Base-by-base conservation (phyloP, 2,329 filamentous ascomycete genomes). In the Emericellopsis atlantica region DNA sequence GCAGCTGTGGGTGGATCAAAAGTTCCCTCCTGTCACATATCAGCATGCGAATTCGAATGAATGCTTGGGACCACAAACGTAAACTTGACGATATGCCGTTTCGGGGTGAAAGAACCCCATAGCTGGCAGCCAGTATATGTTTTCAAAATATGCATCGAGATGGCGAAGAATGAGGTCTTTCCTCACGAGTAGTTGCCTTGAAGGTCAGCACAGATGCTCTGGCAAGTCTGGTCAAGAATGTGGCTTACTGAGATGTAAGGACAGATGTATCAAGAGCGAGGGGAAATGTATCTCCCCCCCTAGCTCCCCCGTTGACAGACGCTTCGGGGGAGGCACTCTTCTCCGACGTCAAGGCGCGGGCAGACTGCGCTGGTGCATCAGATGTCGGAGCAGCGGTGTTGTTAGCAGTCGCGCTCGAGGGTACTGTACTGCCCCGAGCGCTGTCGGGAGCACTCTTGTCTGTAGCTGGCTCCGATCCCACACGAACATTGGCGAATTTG, bases 71-170 rank as follows among this genome's bases (percentile, higher is more conserved):
- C n/a, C 10, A 14, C 46, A 9, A 48, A 59, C 56, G 41, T 63
- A 51, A 14, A 65, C 56, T 24, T 61, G 52, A 22, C 48, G 50
- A 39, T 60, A 61, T 3, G 55, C 55, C 8, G 51, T 56, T 6
- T 49, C 50, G 3, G 54, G 59, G 35, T 65, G 60, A 5, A 66
- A 49, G 41, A 64, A 62, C 10, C 59, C 58, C 43, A 63, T 53
- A 41, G 58, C 61, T 5, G 61, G 63, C 21, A 64, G 52, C 43
- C 54, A 57, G 43, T 59, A 63, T 35, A 64, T 47, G 32, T 58
- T 49, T 22, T 59, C 53, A 43, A 66, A 61, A 43, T 62, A 66
- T 1, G 57, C 58, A 37, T 63, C 56, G 16, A 64, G 49, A 43
- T 66, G 61, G 15, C 50, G 52, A 29, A 58, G 39, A 12, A 65